A percentile compares a stretch with the other conserved stretches of the same genome.
Conservation (phyloP, 228 moss, liverwort and hornwort genomes). For the Sphagnum fallax region DNA sequence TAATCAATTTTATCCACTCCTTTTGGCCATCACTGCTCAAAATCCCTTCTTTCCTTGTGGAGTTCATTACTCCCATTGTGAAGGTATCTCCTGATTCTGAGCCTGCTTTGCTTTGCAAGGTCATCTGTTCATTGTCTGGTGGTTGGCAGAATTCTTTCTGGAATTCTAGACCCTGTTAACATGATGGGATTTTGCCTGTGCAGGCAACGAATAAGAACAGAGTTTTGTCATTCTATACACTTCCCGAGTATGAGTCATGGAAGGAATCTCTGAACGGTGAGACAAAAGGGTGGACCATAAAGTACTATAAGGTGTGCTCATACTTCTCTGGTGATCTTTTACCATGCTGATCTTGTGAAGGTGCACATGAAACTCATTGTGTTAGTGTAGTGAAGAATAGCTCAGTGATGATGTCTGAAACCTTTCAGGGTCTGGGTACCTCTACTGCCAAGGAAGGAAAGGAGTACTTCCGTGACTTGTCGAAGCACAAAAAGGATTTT, state of each 20-base stretch:
- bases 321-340: background rate
- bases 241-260: conserved; percentile 95
- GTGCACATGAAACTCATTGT: no score
- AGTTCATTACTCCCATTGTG: conserved; percentile 97
- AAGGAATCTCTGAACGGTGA: conserved; percentile 64
- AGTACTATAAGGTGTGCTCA: conserved; percentile 94
- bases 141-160: background rate
- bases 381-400: background rate
- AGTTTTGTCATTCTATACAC: conserved; percentile 74
- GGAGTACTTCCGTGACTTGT: conserved; percentile 81
- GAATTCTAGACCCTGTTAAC: background rate
- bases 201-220: conserved; percentile 73
- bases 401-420: background rate
- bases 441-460: conserved; percentile 93
- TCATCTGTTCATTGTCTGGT: background rate
- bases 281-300: conserved; percentile 90
- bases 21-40: conserved; percentile 95
- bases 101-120: background rate
- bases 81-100: conserved; percentile 44
- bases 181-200: background rate
- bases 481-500: conserved; percentile 79
- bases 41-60: conserved; percentile 62
- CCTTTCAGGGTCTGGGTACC: conserved; percentile 82
- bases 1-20: conserved; percentile 96
- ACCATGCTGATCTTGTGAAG: no score